A percentile compares a stretch with the other conserved stretches of the same genome.
Evolutionary conservation across 768 basidiomycete species (phyloP).

Genomic region (Dioszegia crocea): DNA sequence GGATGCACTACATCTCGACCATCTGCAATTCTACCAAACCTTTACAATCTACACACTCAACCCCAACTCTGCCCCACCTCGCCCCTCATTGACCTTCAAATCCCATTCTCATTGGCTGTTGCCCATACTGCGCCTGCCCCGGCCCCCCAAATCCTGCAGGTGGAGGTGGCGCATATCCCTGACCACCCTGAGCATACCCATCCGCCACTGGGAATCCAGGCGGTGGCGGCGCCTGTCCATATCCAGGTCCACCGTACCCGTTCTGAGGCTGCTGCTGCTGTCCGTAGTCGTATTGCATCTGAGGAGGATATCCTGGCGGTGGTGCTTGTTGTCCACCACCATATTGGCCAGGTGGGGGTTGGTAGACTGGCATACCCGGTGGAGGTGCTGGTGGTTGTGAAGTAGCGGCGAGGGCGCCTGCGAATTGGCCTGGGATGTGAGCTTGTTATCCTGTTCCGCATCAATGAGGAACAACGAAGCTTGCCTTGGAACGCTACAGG

Average conservation of each 20-base stretch:
- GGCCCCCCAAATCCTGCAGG: slow-evolving; percentile 18
- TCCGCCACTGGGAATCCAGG: not conserved
- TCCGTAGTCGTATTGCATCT: slow-evolving; percentile 8
- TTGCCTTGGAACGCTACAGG: slow-evolving; percentile 30
- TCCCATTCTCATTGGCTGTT: slow-evolving; percentile 39
- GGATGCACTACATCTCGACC: too few relatives aligned
- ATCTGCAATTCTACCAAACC: too few relatives aligned
- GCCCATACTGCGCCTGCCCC: slow-evolving; percentile 13
- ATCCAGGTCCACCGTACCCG: not conserved
- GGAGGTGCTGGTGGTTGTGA: slow-evolving; percentile 36
- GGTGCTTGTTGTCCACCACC: not conserved
- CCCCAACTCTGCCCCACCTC: too few relatives aligned
- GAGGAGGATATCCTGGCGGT: slow-evolving; percentile 23
- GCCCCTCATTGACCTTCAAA: slow-evolving; percentile 15
- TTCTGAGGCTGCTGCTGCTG: slow-evolving; percentile 9
- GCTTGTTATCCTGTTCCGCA: slow-evolving; percentile 25
- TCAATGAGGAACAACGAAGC: not conserved
- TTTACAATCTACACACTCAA: too few relatives aligned
- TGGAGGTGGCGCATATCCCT: slow-evolving; percentile 20
- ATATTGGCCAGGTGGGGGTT: slow-evolving; percentile 25
- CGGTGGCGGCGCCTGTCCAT: not conserved
- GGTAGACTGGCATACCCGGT: slow-evolving; percentile 46
- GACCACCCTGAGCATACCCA: not conserved
- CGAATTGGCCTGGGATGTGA: slow-evolving; percentile 78
- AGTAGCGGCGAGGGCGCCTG: slow-evolving; percentile 66